Evolutionary conservation across 1,139 yeast species (phyloP).

Genomic region (Taiozyma sp.): DNA sequence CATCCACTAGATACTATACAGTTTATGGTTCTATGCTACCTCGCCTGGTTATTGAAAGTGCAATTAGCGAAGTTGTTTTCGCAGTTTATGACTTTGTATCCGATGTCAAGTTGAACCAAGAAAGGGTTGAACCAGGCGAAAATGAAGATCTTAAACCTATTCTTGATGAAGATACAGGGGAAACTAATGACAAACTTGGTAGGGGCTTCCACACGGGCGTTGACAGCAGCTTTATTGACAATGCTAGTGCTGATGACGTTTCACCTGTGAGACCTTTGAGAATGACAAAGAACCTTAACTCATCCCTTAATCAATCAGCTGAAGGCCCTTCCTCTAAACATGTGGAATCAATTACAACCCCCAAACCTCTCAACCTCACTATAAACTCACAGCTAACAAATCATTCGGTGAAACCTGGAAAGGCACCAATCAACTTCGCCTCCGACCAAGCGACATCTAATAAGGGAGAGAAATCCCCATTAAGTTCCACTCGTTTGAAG

Average conservation of each 20-base stretch:
- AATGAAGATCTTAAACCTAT: not conserved
- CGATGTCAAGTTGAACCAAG: slow-evolving; percentile 42
- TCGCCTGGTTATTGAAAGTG: slow-evolving; percentile 66
- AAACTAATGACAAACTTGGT: not conserved
- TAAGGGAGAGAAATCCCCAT: not conserved
- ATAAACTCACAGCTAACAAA: slow-evolving; percentile 16
- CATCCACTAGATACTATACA: slow-evolving; percentile 76
- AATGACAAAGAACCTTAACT: slow-evolving; percentile 45
- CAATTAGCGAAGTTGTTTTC: slow-evolving; percentile 71
- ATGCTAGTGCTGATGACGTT: slow-evolving; percentile 19
- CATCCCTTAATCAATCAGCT: not conserved
- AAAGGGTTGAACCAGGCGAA: not conserved
- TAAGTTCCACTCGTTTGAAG: slow-evolving; percentile 4
- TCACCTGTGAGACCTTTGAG: slow-evolving; percentile 54
- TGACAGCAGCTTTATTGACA: not conserved
- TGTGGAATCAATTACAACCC: not conserved
- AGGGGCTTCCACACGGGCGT: not conserved
- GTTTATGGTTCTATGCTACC: slow-evolving; percentile 65
- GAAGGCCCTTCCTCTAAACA: not conserved
- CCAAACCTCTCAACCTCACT: slow-evolving; percentile 15
- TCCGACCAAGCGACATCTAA: not conserved
- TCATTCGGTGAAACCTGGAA: slow-evolving; percentile 6
- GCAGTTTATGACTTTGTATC: slow-evolving; percentile 68
- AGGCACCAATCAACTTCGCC: not conserved
- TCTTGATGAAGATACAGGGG: not conserved